These are phyloP conservation scores for Bacidia rubella DNA, from an alignment of 495 filamentous ascomycete genomes.

Conservation along the genomic window DNA sequence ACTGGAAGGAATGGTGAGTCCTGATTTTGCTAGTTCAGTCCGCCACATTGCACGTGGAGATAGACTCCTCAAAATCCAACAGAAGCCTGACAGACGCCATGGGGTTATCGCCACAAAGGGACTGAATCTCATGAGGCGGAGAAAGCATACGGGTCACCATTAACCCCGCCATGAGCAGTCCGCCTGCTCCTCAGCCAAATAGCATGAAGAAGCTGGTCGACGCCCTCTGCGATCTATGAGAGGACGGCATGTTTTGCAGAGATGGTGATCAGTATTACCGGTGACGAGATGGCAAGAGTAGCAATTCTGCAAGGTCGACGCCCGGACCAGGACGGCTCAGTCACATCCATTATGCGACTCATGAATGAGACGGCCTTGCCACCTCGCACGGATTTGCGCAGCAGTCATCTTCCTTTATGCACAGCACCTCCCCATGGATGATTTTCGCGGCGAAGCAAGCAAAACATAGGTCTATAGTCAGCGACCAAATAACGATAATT, in stretches of 20 bases:
- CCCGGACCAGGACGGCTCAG: not conserved
- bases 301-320: not conserved
- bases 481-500: not conserved
- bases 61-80: not conserved
- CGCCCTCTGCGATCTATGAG: too few species aligned
- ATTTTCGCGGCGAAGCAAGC: not conserved
- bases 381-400: not conserved
- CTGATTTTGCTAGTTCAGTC: too few species aligned
- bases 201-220: too few species aligned
- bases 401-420: not conserved
- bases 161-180: not conserved
- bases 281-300: not conserved
- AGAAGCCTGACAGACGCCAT: not conserved
- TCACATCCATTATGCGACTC: not conserved
- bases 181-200: too few species aligned
- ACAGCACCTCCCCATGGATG: not conserved
- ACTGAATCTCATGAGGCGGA: not conserved
- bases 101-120: not conserved
- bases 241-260: too few species aligned
- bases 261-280: too few species aligned
- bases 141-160: not conserved
- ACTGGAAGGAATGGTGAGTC: not conserved
- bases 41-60: not conserved
- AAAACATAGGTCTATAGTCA: not conserved
- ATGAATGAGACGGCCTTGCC: not conserved